Conservation (phyloP, 2,329 filamentous ascomycete genomes). For the Fusarium buharicum region DNA sequence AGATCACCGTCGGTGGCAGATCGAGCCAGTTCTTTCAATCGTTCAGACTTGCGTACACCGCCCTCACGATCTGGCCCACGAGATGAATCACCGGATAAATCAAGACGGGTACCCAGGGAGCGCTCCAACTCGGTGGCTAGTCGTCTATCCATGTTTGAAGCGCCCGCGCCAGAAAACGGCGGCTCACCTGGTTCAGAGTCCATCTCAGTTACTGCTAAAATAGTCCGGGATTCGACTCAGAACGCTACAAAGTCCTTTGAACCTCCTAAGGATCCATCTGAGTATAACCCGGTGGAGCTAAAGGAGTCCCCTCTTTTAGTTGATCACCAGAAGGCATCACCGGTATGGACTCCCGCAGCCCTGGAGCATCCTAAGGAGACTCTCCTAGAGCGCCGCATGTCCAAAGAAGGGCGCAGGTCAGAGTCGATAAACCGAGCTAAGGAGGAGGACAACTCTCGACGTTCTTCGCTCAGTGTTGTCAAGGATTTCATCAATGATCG, state of each 20-base stretch:
- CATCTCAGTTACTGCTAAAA: constrained; percentile 88
- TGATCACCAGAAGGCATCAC: constrained; percentile 59
- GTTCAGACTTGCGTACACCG: constrained; percentile 46
- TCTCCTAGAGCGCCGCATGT: constrained; percentile 60
- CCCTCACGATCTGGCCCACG: constrained; percentile 52
- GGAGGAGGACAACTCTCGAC: constrained; percentile 56
- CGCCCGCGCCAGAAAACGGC: constrained; percentile 35
- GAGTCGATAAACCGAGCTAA: constrained; percentile 51
- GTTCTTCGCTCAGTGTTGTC: constrained; percentile 69
- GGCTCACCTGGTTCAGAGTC: constrained; percentile 67
- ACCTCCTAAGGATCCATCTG: constrained; percentile 53
- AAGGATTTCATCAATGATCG: constrained; percentile 71
- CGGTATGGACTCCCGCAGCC: constrained; percentile 43
- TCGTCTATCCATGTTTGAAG: constrained; percentile 66
- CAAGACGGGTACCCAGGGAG: constrained; percentile 52
- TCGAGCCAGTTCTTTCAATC: constrained; percentile 54
- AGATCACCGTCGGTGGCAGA: constrained; percentile 60
- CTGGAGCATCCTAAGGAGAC: constrained; percentile 55
- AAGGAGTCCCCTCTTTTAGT: constrained; percentile 69
- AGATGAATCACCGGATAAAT: constrained; percentile 60
- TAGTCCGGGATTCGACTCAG: constrained; percentile 73
- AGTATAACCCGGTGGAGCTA: constrained; percentile 62
- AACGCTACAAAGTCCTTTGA: constrained; percentile 55
- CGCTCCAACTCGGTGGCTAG: constrained; percentile 66
- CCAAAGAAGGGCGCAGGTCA: constrained; percentile 53